A percentile compares a stretch with the other conserved stretches of the same genome.
Conservation (phyloP, 2,329 filamentous ascomycete species). For the Cercospora brassicicola region DNA sequence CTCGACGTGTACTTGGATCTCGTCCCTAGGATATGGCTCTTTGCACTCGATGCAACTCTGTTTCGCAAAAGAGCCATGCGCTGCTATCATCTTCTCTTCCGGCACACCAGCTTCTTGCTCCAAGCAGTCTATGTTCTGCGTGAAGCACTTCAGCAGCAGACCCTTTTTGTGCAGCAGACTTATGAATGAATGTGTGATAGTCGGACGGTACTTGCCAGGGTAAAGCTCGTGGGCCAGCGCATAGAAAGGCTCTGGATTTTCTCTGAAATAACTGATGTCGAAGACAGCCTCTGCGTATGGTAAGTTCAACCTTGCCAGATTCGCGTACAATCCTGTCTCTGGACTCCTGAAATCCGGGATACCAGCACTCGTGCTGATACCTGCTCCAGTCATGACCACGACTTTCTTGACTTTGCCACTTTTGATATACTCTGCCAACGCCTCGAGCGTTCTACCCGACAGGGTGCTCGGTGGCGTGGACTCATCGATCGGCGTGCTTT, state of each 20-base stretch:
- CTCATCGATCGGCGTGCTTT: slow-evolving; percentile 66
- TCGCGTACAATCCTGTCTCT: slow-evolving; percentile 89
- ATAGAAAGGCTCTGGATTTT: slow-evolving; percentile 88
- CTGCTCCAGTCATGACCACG: slow-evolving; percentile 87
- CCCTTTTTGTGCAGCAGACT: slow-evolving; percentile 76
- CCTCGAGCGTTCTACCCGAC: slow-evolving; percentile 66
- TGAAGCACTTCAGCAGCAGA: slow-evolving; percentile 81
- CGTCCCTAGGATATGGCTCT: slow-evolving; percentile 65
- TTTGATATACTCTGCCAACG: slow-evolving; percentile 77
- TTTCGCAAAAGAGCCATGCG: slow-evolving; percentile 89
- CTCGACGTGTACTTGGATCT: slow-evolving; percentile 70
- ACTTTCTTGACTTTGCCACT: slow-evolving; percentile 67
- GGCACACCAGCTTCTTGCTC: slow-evolving; percentile 86
- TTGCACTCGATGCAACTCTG: slow-evolving; percentile 92
- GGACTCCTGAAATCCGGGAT: slow-evolving; percentile 96
- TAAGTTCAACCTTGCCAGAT: slow-evolving; percentile 80
- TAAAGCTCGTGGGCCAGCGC: slow-evolving; percentile 88
- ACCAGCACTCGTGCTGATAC: slow-evolving; percentile 71
- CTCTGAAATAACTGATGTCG: slow-evolving; percentile 83
- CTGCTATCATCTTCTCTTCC: slow-evolving; percentile 78
- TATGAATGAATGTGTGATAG: slow-evolving; percentile 87
- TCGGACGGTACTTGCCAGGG: slow-evolving; percentile 84
- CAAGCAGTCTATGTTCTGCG: slow-evolving; percentile 96
- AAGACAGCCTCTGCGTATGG: slow-evolving; percentile 92
- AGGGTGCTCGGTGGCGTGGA: slow-evolving; percentile 65